Conservation (phyloP, 805 yeast species). For the Hanseniaspora vineae region DNA sequence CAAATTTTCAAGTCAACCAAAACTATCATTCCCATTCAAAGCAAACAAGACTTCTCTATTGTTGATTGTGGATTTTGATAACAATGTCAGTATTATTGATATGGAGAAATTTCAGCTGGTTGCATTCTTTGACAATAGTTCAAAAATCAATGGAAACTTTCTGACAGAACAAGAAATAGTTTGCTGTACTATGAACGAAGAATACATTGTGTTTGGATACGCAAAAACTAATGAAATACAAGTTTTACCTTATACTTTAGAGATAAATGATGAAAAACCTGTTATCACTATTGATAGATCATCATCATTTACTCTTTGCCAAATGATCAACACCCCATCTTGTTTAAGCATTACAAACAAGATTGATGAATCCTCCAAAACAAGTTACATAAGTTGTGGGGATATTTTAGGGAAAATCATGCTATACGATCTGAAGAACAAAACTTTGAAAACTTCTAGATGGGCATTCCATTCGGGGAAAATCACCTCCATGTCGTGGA, state of each 20-base stretch:
- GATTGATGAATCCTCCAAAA: conserved; percentile 22
- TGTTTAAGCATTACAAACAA: conserved; percentile 53
- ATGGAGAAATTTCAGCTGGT: too few relatives aligned
- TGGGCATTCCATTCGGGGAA: conserved; percentile 94
- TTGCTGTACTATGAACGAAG: conserved; percentile 14
- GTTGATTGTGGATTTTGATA: conserved; percentile 23
- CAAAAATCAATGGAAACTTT: not conserved
- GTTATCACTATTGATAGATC: not conserved
- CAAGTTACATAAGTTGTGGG: conserved; percentile 64
- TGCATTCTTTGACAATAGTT: conserved; percentile 8
- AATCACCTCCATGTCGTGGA: conserved; percentile 71
- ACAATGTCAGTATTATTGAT: conserved; percentile 10
- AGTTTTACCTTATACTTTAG: conserved; percentile 19
- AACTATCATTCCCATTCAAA: conserved; percentile 29
- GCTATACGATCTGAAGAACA: conserved; percentile 46
- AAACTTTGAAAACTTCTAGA: conserved; percentile 58
- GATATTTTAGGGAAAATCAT: conserved; percentile 77
- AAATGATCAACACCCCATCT: conserved; percentile 32
- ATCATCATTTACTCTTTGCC: conserved; percentile 35
- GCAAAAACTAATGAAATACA: conserved; percentile 27
- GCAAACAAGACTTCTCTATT: conserved; percentile 15
- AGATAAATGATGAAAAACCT: not conserved
- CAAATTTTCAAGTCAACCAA: conserved; percentile 37
- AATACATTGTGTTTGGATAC: conserved; percentile 38
- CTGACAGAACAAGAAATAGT: not conserved